Evolutionary conservation across 768 basidiomycete genomes (phyloP), one percentile per base, ranked within the genome.

Genomic region (Wakefieldia striispora): DNA sequence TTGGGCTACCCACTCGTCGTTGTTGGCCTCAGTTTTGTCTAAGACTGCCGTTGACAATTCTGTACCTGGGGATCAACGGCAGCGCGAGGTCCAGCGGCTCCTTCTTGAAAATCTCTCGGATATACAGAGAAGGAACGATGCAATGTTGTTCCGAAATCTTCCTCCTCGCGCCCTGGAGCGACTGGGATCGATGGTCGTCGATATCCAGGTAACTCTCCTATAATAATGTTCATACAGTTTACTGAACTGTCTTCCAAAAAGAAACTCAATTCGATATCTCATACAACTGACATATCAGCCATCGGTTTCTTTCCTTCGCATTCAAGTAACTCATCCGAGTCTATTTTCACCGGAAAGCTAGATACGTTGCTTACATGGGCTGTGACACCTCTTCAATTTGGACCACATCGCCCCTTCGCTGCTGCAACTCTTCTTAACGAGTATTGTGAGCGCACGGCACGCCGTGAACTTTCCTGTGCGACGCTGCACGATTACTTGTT

Each of bases 331-430:
- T 43, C 60, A 19, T 72, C 75, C 46, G 60, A 69, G 19, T 59
- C 71, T 12, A 62, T 66, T 11, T 88, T 90, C 58, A 68, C 74
- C n/a, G 77, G 78, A 50, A 89, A 91, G 60, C 76, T 91, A 16
- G 81, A 88, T 55, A 77, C 83, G 45, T 74, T 91, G 3, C 74
- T 92, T 10, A 86, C 86, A 0, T 93, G 91, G 90, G 81, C 81
- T 57, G 82, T 91, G 23, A 88, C 89, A 0, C 80, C 83, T 3
- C 71, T 88, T 16, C 91, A 92, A 66, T 91, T 85, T 51, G 90
- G 91, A 10, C 84, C 90, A 38, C 91, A 91, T 56, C 75, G 90
- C 29, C 81, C 86, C 1, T 86, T 84, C 59, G 88, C 82, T 24
- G 87, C 84, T 2, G 82, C 80, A 8, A 84, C 84, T 17, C 73